Conservation (phyloP, 1,139 yeast species). For the Diutina pseudorugosa region DNA sequence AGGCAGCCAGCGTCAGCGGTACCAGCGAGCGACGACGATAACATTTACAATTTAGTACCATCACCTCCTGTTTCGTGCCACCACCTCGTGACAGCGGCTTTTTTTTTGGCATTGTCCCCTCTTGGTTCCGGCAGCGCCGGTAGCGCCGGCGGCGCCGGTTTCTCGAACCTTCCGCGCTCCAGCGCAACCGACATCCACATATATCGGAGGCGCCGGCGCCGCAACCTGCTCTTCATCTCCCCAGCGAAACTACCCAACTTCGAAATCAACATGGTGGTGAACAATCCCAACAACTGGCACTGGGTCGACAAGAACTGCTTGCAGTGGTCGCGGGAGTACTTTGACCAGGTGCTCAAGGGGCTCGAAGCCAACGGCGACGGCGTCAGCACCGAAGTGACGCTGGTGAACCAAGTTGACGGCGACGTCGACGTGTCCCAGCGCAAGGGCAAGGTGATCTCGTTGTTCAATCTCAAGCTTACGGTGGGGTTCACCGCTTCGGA, state of each 20-base stretch:
- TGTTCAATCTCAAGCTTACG: constrained; percentile 68
- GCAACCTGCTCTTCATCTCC: background rate
- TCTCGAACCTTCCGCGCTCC: background rate
- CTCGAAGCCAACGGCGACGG: constrained; percentile 20
- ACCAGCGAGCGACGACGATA: too few relatives aligned
- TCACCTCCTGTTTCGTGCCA: too few relatives aligned
- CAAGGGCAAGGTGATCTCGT: constrained; percentile 88
- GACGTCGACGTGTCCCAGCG: constrained; percentile 96
- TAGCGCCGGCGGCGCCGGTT: background rate
- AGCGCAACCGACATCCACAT: background rate
- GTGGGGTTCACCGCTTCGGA: constrained; percentile 40
- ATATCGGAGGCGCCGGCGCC: background rate
- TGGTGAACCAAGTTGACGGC: constrained; percentile 70
- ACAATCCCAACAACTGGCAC: constrained; percentile 60
- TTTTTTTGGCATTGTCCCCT: too few relatives aligned
- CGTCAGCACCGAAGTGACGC: constrained; percentile 27
- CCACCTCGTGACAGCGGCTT: too few relatives aligned
- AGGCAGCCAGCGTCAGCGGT: too few relatives aligned
- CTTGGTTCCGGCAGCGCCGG: background rate
- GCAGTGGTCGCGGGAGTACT: constrained; percentile 77
- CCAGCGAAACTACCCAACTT: too few relatives aligned
- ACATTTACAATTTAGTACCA: too few relatives aligned
- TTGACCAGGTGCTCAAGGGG: constrained; percentile 46
- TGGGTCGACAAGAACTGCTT: constrained; percentile 98
- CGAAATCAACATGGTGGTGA: constrained; percentile 26